Evolutionary conservation across 257 asterid species (phyloP).

Genomic region (Jaltomata sinuosa): DNA sequence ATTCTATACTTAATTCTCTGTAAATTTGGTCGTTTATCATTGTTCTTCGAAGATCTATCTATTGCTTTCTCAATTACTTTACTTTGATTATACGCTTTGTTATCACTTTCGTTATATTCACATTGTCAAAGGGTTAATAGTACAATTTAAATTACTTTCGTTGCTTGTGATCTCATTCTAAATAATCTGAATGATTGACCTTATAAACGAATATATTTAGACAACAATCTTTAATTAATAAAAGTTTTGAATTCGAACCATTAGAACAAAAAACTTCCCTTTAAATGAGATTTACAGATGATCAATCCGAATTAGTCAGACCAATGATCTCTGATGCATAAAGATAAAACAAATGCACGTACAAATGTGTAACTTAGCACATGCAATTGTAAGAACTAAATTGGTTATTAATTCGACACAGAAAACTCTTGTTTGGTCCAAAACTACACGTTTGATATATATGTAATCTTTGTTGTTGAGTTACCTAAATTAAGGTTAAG

Average conservation of each 20-base stretch:
- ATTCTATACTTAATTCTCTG: no score
- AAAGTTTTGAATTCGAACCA: not conserved
- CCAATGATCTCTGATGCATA: not conserved
- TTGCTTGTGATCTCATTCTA: not conserved
- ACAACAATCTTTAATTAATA: not conserved
- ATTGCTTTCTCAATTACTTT: no score
- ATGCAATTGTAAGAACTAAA: not conserved
- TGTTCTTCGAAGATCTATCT: no score
- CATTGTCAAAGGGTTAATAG: no score
- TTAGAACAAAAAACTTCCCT: not conserved
- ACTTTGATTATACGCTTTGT: not conserved
- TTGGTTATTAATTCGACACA: not conserved
- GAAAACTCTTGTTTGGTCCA: not conserved
- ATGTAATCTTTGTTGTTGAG: not conserved
- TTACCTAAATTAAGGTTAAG: not conserved
- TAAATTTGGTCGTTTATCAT: no score
- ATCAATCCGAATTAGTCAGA: not conserved
- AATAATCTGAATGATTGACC: not conserved
- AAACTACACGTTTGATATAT: not conserved
- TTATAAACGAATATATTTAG: not conserved
- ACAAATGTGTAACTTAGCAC: not conserved
- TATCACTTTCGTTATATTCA: no score
- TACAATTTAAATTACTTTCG: no score
- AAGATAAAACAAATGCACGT: not conserved
- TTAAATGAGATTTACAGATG: not conserved